Conservation (phyloP, 2,329 filamentous ascomycete genomes). For the Endothia cerciana region DNA sequence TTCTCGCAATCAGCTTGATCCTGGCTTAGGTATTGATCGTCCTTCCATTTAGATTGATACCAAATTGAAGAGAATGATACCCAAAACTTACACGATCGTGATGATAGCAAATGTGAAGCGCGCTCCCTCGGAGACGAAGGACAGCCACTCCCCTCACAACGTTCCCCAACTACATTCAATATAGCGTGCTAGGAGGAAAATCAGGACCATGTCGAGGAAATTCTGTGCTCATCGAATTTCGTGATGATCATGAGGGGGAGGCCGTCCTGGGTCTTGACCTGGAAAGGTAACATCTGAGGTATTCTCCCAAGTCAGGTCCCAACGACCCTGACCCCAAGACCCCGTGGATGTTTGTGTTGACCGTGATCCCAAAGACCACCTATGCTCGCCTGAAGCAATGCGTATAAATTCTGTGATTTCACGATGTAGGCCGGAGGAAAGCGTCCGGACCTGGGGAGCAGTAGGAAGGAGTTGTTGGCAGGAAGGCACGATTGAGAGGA, state of each 20-base stretch:
- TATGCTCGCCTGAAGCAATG: not conserved
- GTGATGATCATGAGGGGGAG: not conserved
- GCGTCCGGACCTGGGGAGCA: not conserved
- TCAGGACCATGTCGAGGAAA: not conserved
- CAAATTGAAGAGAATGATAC: not conserved
- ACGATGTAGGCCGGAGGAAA: not conserved
- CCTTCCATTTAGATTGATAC: not conserved
- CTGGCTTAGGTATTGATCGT: not conserved
- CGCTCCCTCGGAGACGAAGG: not conserved
- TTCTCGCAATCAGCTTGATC: not conserved
- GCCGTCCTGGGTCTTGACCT: not conserved
- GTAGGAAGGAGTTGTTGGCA: not conserved
- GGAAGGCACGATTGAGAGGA: conserved; percentile 15
- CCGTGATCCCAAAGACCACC: not conserved
- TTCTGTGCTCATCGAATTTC: not conserved
- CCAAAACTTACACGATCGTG: not conserved
- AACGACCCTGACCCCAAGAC: not conserved
- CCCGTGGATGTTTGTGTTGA: not conserved
- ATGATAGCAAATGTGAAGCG: not conserved
- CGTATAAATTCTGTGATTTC: not conserved
- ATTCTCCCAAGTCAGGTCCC: not conserved
- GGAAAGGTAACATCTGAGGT: not conserved
- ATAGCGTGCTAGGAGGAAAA: not conserved
- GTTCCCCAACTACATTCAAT: not conserved
- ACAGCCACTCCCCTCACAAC: not conserved